Conservation (phyloP, 495 filamentous ascomycete genomes). For the Penicillium manginii region DNA sequence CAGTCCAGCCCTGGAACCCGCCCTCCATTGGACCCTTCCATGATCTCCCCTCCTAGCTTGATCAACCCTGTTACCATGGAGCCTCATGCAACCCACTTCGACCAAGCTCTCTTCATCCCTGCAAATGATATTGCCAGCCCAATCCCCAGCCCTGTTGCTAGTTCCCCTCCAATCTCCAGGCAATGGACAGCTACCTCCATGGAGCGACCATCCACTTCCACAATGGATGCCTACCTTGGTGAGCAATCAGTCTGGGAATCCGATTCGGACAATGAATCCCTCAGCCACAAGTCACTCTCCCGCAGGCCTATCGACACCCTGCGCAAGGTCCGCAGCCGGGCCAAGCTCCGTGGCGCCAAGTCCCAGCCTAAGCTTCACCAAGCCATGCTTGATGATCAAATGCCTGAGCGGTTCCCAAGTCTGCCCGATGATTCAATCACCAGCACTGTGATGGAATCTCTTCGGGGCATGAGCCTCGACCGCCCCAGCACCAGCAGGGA, state of each 20-base stretch:
- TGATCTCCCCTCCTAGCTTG: constrained; percentile 48
- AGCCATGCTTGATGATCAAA: constrained; percentile 26
- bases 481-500: constrained; percentile 23
- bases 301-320: constrained; percentile 48
- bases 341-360: constrained; percentile 49
- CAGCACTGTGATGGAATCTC: constrained; percentile 12
- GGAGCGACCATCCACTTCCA: constrained; percentile 47
- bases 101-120: constrained; percentile 51
- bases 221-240: constrained; percentile 39
- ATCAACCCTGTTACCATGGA: constrained; percentile 51
- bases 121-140: constrained; percentile 48
- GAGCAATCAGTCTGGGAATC: constrained; percentile 55
- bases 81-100: constrained; percentile 49
- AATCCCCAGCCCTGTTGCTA: constrained; percentile 42
- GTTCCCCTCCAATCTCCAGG: constrained; percentile 41
- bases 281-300: constrained; percentile 42
- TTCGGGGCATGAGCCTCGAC: constrained; percentile 25
- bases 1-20: constrained; percentile 33
- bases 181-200: constrained; percentile 43
- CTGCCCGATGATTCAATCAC: constrained; percentile 32
- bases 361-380: constrained; percentile 44
- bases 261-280: constrained; percentile 47
- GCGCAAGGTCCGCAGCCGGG: constrained; percentile 52
- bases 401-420: constrained; percentile 38
- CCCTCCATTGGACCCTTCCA: constrained; percentile 43